Percentiles rank a stretch among this genome's conserved stretches.
phyloP scores from a whole-genome alignment of 768 basidiomycete species.

The Macrolepiota albuminosa region DNA sequence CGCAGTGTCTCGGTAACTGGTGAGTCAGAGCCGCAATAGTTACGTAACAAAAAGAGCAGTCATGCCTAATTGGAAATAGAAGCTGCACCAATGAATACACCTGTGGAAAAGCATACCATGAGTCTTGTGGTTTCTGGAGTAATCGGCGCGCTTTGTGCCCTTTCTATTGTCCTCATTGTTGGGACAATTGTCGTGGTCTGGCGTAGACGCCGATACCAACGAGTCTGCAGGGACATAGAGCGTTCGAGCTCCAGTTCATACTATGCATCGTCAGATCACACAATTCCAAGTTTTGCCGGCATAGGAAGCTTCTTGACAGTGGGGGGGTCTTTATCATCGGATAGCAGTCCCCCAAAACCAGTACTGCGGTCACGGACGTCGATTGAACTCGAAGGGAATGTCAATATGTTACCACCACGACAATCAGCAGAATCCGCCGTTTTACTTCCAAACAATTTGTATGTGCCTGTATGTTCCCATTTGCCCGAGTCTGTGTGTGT shows the following conservation, averaged over 20 bases:
- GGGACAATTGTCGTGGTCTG: conserved; percentile 1
- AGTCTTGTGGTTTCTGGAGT: conserved; percentile 5
- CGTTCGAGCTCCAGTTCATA: conserved; percentile 6
- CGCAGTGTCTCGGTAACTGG: background rate
- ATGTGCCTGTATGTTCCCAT: conserved; percentile 10
- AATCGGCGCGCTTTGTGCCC: conserved; percentile 12
- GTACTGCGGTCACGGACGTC: background rate
- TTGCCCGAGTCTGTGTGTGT: background rate
- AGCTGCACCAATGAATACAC: background rate
- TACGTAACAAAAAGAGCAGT: background rate
- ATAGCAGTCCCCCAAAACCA: background rate
- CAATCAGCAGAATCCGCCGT: conserved; percentile 5
- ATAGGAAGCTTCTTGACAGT: background rate
- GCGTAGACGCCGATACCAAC: conserved; percentile 4
- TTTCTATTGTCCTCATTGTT: conserved; percentile 2
- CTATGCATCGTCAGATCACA: background rate
- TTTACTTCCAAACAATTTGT: conserved; percentile 11
- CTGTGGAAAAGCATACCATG: background rate
- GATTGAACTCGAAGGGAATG: background rate
- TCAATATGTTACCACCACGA: background rate
- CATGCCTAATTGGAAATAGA: background rate
- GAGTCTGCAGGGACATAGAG: background rate
- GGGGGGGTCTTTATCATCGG: background rate
- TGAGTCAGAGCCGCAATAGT: background rate
- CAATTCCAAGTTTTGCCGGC: conserved; percentile 9